phyloP scores from a whole-genome alignment of 768 basidiomycete species.

The Russula dissimulans region DNA sequence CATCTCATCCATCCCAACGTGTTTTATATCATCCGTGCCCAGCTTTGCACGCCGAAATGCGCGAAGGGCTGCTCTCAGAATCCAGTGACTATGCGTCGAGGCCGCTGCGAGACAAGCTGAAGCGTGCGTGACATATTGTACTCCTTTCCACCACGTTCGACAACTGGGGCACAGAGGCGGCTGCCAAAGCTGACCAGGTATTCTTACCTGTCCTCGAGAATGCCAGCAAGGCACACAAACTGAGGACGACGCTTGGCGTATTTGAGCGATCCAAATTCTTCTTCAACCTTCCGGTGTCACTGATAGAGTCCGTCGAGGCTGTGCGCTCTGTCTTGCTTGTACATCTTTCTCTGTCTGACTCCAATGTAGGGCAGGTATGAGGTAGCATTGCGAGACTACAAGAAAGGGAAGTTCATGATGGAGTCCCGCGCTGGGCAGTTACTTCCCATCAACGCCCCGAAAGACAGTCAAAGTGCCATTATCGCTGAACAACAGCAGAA shows the following conservation, averaged over 20 bases:
- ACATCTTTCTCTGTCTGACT: background rate
- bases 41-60: slow-evolving; percentile 93
- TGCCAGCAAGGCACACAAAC: slow-evolving; percentile 84
- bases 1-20: background rate
- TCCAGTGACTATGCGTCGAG: slow-evolving; percentile 75
- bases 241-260: slow-evolving; percentile 86
- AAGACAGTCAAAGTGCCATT: slow-evolving; percentile 42
- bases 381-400: slow-evolving; percentile 88
- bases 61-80: slow-evolving; percentile 70
- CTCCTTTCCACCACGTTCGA: background rate
- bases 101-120: slow-evolving; percentile 74
- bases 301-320: slow-evolving; percentile 82
- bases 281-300: slow-evolving; percentile 91
- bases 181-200: slow-evolving; percentile 88
- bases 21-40: background rate
- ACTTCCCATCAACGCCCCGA: slow-evolving; percentile 55
- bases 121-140: slow-evolving; percentile 43
- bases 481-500: slow-evolving; percentile 71
- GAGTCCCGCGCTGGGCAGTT: slow-evolving; percentile 85
- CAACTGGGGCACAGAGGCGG: slow-evolving; percentile 49
- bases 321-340: slow-evolving; percentile 36
- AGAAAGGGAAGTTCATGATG: slow-evolving; percentile 88
- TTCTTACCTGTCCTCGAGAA: slow-evolving; percentile 96
- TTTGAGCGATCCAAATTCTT: slow-evolving; percentile 97
- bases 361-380: slow-evolving; percentile 84